Percentiles rank a stretch among this genome's conserved stretches.
phyloP scores from a whole-genome alignment of 306 rosid species.

The Glycine latifolia region DNA sequence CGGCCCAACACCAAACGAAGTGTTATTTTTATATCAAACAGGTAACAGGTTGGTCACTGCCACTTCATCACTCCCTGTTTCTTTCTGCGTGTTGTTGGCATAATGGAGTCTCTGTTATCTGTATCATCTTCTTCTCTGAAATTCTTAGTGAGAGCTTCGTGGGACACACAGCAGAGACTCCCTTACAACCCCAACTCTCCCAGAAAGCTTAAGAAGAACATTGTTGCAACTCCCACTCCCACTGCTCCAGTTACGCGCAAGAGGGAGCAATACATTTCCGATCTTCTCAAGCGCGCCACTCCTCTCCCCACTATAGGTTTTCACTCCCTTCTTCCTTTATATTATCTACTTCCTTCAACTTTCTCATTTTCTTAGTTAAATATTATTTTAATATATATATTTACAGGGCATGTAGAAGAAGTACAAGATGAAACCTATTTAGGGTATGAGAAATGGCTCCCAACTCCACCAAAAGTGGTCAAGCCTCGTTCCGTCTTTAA shows the following conservation, averaged over 20 bases:
- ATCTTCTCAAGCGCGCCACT: conserved; percentile 70
- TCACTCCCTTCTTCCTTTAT: background rate
- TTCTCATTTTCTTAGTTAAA: background rate
- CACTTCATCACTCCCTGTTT: too few relatives aligned
- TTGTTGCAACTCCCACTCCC: conserved; percentile 32
- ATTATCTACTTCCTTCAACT: background rate
- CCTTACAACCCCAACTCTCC: conserved; percentile 91
- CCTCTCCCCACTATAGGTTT: conserved; percentile 53
- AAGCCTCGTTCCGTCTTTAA: conserved; percentile 84
- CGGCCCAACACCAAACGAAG: too few relatives aligned
- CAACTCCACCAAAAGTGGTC: conserved; percentile 79
- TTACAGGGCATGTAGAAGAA: background rate
- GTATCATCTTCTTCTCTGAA: conserved; percentile 28
- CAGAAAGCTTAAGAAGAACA: conserved; percentile 60
- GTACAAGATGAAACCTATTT: conserved; percentile 56
- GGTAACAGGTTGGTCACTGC: too few relatives aligned
- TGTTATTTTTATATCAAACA: too few relatives aligned
- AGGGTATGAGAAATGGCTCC: conserved; percentile 88
- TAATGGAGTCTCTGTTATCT: conserved; percentile 38
- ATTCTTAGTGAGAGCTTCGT: conserved; percentile 61
- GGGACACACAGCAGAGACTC: conserved; percentile 74
- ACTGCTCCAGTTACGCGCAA: conserved; percentile 47
- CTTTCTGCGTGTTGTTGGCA: too few relatives aligned
- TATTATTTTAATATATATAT: background rate
- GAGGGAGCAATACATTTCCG: conserved; percentile 48